phyloP scores from a whole-genome alignment of 371 early-diverging fungal species.

The Haplosporangium sp. region DNA sequence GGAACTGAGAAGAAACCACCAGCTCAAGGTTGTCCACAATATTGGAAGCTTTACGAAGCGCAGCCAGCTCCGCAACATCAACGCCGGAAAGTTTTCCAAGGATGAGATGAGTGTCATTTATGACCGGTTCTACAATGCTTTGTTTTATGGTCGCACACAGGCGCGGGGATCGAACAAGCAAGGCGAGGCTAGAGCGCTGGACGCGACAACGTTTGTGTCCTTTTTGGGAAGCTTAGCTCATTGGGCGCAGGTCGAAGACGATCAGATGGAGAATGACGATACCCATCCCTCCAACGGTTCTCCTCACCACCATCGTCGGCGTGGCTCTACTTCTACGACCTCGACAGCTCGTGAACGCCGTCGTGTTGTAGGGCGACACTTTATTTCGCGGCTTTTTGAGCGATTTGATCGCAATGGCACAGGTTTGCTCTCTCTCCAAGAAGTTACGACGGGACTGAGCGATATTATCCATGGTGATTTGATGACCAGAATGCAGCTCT shows the following conservation, averaged over 20 bases:
- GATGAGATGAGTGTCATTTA: slow-evolving; percentile 88
- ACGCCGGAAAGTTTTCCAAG: slow-evolving; percentile 81
- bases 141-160: slow-evolving; percentile 76
- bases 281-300: slow-evolving; percentile 1
- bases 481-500: slow-evolving; percentile 81
- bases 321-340: slow-evolving; percentile 40
- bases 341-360: slow-evolving; percentile 41
- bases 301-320: slow-evolving; percentile 41
- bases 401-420: slow-evolving; percentile 66
- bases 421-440: slow-evolving; percentile 77
- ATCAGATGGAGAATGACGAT: slow-evolving; percentile 33
- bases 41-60: slow-evolving; percentile 95
- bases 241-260: slow-evolving; percentile 67
- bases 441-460: slow-evolving; percentile 83
- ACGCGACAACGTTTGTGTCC: slow-evolving; percentile 69
- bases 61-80: slow-evolving; percentile 85
- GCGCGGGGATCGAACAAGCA: slow-evolving; percentile 51
- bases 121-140: slow-evolving; percentile 87
- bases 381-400: slow-evolving; percentile 66
- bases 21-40: slow-evolving; percentile 94
- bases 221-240: slow-evolving; percentile 67
- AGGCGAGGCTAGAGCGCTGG: slow-evolving; percentile 61
- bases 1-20: slow-evolving; percentile 88
- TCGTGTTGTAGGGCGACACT: slow-evolving; percentile 57
- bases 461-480: slow-evolving; percentile 83